Evolutionary conservation across 2,329 filamentous ascomycete genomes (phyloP), one percentile per base, ranked within the genome.

Genomic region (Penicillium paneum): DNA sequence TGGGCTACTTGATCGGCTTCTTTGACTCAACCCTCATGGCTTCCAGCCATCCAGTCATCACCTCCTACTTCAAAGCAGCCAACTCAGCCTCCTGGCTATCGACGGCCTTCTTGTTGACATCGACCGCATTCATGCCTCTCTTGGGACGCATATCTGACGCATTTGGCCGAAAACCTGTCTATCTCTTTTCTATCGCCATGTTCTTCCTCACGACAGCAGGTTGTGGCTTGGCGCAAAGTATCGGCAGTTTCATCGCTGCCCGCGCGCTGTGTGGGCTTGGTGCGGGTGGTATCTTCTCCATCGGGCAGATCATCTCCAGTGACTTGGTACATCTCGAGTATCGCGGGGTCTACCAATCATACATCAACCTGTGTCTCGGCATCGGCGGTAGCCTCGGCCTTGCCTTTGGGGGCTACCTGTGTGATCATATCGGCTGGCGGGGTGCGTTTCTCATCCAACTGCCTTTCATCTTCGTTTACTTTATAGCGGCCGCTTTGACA

Each of bases 1-100:
- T 80, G n/a, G 78, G 78, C 5, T 82, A 83, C 64, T 82, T 86
- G 58, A 71, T 78, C 51, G 74, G 70, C 8, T 84, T 79, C 68
- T 92, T 93, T 66, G 90, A 93, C 75, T 81, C 83, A 11, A 93
- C 89, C 4, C 82, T 93, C 61, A 91, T 93, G 88, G 88, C 88
- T 5, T 90, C 88, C 2, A 87, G 82, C 39, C 89, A 94, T 70
- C 89, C 89, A 0, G 87, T 90, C 54, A 91, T 93, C 57, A 91
- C 89, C 0, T 91, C 88, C 0, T 85, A 92, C 70, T 93, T 93
- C 71, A 77, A 85, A 57, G 83, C 87, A 45, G 89, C 88, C 31
- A 91, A 93, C 70, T 84, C 84, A 43, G 90, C 90, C 3, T 91
- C 89, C 2, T 94, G 90, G 90, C 78, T 93, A 5, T 91, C 88